Conservation (phyloP, 2,329 filamentous ascomycete species). For the Graphilbum ipis-grandicollis region DNA sequence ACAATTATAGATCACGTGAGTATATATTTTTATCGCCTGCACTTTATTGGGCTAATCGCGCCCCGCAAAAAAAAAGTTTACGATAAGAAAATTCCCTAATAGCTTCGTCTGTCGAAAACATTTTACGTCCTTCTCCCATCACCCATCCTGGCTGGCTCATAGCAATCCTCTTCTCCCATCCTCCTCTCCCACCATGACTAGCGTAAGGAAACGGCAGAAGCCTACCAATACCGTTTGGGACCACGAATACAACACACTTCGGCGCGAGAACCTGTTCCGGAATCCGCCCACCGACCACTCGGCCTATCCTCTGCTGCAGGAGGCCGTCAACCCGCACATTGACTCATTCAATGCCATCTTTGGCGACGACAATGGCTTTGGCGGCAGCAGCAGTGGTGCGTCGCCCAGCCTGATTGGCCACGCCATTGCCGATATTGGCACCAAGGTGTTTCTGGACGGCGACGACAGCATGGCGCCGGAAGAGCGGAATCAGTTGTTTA, state of each 20-base stretch:
- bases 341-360: slow-evolving; percentile 92
- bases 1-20: not conserved
- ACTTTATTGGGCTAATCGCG: not conserved
- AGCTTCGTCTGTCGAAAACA: too few species aligned
- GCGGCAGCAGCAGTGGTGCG: not conserved
- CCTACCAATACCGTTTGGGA: slow-evolving; percentile 59
- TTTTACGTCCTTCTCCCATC: too few species aligned
- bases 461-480: slow-evolving; percentile 41
- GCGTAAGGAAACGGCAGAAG: slow-evolving; percentile 8
- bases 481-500: slow-evolving; percentile 55
- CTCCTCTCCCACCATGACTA: slow-evolving; percentile 3
- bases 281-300: slow-evolving; percentile 76
- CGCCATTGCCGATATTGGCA: slow-evolving; percentile 75
- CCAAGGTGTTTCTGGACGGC: slow-evolving; percentile 73
- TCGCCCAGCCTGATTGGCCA: slow-evolving; percentile 38
- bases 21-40: not conserved
- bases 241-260: slow-evolving; percentile 68
- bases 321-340: slow-evolving; percentile 80
- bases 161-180: not conserved
- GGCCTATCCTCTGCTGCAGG: slow-evolving; percentile 73
- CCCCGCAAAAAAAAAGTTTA: not conserved
- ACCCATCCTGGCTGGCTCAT: too few species aligned
- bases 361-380: slow-evolving; percentile 39
- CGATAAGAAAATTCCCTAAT: not conserved
- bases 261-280: slow-evolving; percentile 75